Conservation (phyloP, 1,284 basidiomycete genomes). For the Spongiforma sp. region DNA sequence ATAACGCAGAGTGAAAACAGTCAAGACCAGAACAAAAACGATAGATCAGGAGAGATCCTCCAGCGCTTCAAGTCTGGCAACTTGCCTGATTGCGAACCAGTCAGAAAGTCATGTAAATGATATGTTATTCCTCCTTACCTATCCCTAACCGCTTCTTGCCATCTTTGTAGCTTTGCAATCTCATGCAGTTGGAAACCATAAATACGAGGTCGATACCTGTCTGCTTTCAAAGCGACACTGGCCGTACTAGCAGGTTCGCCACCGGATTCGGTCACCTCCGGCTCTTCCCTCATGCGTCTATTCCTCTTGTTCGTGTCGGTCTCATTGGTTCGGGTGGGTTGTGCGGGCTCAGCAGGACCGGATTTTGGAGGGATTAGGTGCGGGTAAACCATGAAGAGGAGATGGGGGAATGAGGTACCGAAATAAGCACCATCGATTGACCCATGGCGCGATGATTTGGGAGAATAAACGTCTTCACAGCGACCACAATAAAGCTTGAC, state of each 20-base stretch:
- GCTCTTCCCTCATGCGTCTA: slow-evolving; percentile 56
- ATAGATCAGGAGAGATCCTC: slow-evolving; percentile 36
- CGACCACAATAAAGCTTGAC: slow-evolving; percentile 97
- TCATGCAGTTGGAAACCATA: slow-evolving; percentile 96
- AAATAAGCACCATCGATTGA: slow-evolving; percentile 98
- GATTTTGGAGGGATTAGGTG: slow-evolving; percentile 87
- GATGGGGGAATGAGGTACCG: slow-evolving; percentile 95
- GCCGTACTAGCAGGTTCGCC: slow-evolving; percentile 75
- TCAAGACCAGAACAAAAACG: slow-evolving; percentile 1
- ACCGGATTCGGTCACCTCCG: slow-evolving; percentile 56
- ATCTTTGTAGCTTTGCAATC: slow-evolving; percentile 89
- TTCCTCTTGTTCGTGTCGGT: slow-evolving; percentile 45
- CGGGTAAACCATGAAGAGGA: slow-evolving; percentile 95
- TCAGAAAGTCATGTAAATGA: slow-evolving; percentile 14
- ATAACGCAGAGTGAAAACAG: slow-evolving; percentile 11
- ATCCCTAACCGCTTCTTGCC: slow-evolving; percentile 91
- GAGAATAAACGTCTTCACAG: slow-evolving; percentile 96
- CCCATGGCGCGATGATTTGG: slow-evolving; percentile 93
- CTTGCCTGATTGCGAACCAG: slow-evolving; percentile 28
- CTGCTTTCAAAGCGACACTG: slow-evolving; percentile 84
- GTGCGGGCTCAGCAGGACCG: slow-evolving; percentile 58
- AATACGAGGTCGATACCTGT: slow-evolving; percentile 88
- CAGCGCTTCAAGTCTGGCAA: slow-evolving; percentile 35
- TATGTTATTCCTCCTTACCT: slow-evolving; percentile 53
- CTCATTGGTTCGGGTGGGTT: slow-evolving; percentile 34